These are phyloP conservation scores for Tagetes patula DNA, from an alignment of 129 eudicot species.

Conservation along the genomic window DNA sequence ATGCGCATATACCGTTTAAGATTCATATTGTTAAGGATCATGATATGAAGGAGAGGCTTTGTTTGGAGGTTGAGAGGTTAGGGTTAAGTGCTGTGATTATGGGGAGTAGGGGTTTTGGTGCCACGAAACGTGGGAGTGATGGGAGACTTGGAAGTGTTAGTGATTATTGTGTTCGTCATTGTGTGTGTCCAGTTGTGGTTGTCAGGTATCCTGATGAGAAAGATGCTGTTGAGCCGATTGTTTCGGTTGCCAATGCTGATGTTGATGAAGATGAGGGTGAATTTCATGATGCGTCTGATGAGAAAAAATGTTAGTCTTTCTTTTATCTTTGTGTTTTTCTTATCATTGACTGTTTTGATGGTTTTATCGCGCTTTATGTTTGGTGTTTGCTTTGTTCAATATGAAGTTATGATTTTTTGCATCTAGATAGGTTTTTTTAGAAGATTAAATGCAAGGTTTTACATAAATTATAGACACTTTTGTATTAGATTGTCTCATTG, in stretches of 20 bases:
- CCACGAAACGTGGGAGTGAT: slow-evolving; percentile 56
- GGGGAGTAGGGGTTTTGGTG: slow-evolving; percentile 95
- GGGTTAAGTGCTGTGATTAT: slow-evolving; percentile 81
- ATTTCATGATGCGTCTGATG: slow-evolving; percentile 64
- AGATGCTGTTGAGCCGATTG: slow-evolving; percentile 47
- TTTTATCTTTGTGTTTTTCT: neutral
- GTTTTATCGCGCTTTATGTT: neutral
- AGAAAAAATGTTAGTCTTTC: slow-evolving; percentile 47
- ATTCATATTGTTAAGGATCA: slow-evolving; percentile 93
- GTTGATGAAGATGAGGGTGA: slow-evolving; percentile 56
- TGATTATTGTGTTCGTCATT: slow-evolving; percentile 90
- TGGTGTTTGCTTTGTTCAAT: too few relatives aligned
- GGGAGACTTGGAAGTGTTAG: slow-evolving; percentile 91
- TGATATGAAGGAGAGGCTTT: slow-evolving; percentile 89
- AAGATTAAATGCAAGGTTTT: neutral
- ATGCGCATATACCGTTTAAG: slow-evolving; percentile 80
- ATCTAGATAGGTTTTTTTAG: neutral
- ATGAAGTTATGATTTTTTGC: neutral
- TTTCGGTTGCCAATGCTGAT: slow-evolving; percentile 44
- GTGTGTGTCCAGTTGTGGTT: slow-evolving; percentile 92
- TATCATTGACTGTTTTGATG: neutral
- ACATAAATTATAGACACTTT: too few relatives aligned
- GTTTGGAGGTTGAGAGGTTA: slow-evolving; percentile 88
- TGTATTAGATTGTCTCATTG: too few relatives aligned
- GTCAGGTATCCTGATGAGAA: slow-evolving; percentile 85